A percentile compares a stretch with the other conserved stretches of the same genome.
These are phyloP conservation scores for Tausonia pullulans DNA, from an alignment of 1,284 basidiomycete genomes.

Conservation along the genomic window DNA sequence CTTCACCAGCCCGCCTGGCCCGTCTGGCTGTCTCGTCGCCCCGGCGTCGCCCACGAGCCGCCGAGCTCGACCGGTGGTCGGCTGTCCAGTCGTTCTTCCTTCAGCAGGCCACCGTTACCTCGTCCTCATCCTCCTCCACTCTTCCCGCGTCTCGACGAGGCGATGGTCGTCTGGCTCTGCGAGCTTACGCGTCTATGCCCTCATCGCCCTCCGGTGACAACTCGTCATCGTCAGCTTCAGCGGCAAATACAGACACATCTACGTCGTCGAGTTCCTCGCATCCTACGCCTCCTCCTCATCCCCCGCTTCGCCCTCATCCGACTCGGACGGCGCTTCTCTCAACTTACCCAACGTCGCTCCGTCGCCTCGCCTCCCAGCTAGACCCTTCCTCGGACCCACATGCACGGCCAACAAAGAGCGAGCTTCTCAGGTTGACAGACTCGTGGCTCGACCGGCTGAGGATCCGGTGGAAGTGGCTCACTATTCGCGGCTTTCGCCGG, in stretches of 20 bases:
- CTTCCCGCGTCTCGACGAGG: not conserved
- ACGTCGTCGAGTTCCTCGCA: not conserved
- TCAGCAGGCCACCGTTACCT: not conserved
- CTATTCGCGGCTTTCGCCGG: constrained; percentile 84
- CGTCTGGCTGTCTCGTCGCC: too few species aligned
- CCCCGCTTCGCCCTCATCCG: constrained; percentile 1
- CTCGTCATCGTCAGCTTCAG: not conserved
- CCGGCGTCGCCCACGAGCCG: too few species aligned
- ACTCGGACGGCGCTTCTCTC: constrained; percentile 15
- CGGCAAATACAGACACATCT: not conserved
- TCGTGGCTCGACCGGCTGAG: constrained; percentile 69
- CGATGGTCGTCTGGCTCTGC: too few species aligned
- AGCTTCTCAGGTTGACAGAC: constrained; percentile 73
- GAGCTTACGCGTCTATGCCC: not conserved
- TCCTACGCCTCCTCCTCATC: not conserved
- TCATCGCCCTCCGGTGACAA: not conserved
- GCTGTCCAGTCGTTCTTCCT: not conserved
- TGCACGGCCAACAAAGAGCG: constrained; percentile 69
- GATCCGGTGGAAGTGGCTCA: constrained; percentile 97
- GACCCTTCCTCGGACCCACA: constrained; percentile 29
- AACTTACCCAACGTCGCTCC: constrained; percentile 62
- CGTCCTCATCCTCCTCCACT: not conserved
- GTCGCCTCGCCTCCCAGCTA: constrained; percentile 42
- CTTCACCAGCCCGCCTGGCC: not conserved
- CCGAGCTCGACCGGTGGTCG: not conserved